Evolutionary conservation across 1,284 basidiomycete genomes (phyloP), one percentile per base, ranked within the genome.

Genomic region (Boletus mariae): DNA sequence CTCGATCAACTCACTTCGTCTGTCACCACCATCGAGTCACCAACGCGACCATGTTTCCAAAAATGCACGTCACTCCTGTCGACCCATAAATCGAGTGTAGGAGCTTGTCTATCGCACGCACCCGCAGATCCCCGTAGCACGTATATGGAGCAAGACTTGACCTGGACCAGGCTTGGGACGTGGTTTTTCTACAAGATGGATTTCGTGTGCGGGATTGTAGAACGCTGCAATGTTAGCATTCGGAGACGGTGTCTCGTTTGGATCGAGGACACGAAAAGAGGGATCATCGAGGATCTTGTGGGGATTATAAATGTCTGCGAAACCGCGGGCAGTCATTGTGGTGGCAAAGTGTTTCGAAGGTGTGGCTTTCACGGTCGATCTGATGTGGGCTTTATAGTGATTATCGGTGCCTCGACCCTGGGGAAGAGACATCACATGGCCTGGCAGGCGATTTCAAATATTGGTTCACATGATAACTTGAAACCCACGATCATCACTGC

Each of bases 111-210:
- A 34, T 51, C 28, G 40, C n/a, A 51, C 61, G 12, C 59, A 81
- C 82, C 82, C 83, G 60, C 82, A 84, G 43, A 85, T 85, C 1
- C 83, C 82, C 20, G 83, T 85, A 9, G 83, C 80, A 43, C 79
- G 75, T 42, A 84, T 80, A 59, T 83, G 80, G 10, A 84, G 64
- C 13, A 85, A 70, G 29, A 84, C 83, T 59, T 84, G 82, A 15
- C 80, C 82, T 42, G 77, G 77, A 11, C 80, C 81, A 32, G 82
- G 82, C 42, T 73, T 80, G 0, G 75, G 76, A 45, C 73, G 72
- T 5, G 82, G 81, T 61, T 83, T 83, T 61, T 83, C 71, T 20
- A 83, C 81, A 26, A 83, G 75, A 65, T 83, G 81, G 31, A 83
- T 79, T 60, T 83, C 79, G 58, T 83, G 78, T 5, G 67, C 66